Evolutionary conservation across 805 yeast species (phyloP).

Genomic region (Tanozyma kutaoensis): DNA sequence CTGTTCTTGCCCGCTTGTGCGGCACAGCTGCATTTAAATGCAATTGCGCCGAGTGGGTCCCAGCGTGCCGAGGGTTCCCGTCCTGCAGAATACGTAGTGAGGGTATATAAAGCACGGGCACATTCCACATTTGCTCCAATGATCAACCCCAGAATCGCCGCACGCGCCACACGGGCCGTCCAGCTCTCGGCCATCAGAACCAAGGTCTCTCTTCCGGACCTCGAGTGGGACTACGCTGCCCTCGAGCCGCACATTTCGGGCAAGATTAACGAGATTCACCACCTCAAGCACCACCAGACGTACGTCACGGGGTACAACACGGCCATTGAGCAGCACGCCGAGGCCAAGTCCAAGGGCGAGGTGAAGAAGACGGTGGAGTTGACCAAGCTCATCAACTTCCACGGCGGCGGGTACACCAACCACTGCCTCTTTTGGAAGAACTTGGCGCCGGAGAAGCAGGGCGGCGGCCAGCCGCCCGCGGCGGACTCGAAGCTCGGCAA

Average conservation of each 20-base stretch:
- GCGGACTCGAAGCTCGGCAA: slow-evolving; percentile 41
- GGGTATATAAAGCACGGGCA: too few species aligned
- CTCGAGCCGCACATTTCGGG: slow-evolving; percentile 82
- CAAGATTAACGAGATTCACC: slow-evolving; percentile 75
- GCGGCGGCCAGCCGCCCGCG: slow-evolving; percentile 61
- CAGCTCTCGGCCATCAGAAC: slow-evolving; percentile 12
- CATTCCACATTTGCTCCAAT: too few species aligned
- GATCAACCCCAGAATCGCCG: background rate
- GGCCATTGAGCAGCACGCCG: slow-evolving; percentile 60
- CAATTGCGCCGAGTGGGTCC: too few species aligned
- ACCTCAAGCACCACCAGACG: slow-evolving; percentile 86
- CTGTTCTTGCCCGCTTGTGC: too few species aligned
- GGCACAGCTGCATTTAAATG: too few species aligned
- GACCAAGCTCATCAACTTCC: slow-evolving; percentile 73
- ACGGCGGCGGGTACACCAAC: slow-evolving; percentile 86
- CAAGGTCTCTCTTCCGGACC: slow-evolving; percentile 65
- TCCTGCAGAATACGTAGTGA: too few species aligned
- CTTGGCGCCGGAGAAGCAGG: slow-evolving; percentile 59
- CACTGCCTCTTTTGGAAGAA: slow-evolving; percentile 83
- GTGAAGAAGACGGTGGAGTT: slow-evolving; percentile 46
- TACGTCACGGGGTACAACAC: slow-evolving; percentile 78
- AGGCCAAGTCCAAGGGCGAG: slow-evolving; percentile 48
- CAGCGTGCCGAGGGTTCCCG: too few species aligned
- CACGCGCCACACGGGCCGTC: slow-evolving; percentile 5
- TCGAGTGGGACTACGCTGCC: slow-evolving; percentile 75